phyloP scores from a whole-genome alignment of 805 yeast genomes.

The Metschnikowia santaceciliae region DNA sequence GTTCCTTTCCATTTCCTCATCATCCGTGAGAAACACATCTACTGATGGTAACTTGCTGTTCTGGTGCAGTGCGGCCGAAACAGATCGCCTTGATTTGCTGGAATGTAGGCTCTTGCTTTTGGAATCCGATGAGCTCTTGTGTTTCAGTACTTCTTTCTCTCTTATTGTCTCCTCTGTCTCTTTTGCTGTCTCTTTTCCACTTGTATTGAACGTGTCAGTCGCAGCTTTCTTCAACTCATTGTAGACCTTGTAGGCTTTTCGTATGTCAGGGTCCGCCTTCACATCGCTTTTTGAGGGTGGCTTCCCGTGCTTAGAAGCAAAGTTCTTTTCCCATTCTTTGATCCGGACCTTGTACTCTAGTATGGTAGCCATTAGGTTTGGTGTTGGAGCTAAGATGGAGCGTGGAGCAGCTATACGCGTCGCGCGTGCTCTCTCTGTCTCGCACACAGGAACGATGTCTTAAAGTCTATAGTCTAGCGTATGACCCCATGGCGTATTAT shows the following conservation, averaged over 20 bases:
- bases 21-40: constrained; percentile 12
- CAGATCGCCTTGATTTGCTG: not conserved
- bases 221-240: constrained; percentile 14
- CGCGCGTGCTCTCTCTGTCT: not conserved
- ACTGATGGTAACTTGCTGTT: not conserved
- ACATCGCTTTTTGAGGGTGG: constrained; percentile 34
- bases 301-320: constrained; percentile 24
- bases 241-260: constrained; percentile 32
- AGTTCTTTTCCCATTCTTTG: constrained; percentile 39
- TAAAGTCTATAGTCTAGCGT: not conserved
- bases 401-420: not conserved
- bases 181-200: not conserved
- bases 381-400: not conserved
- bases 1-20: constrained; percentile 11
- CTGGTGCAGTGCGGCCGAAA: not conserved
- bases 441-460: not conserved
- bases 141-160: not conserved
- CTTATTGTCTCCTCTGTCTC: no score
- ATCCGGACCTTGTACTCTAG: constrained; percentile 19
- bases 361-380: constrained; percentile 8
- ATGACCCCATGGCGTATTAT: not conserved
- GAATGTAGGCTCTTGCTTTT: not conserved
- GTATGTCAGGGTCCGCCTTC: constrained; percentile 25
- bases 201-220: not conserved
- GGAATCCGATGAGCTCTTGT: not conserved